Percentiles rank a stretch among this genome's conserved stretches.
phyloP scores from a whole-genome alignment of 768 basidiomycete genomes.

The Phaffia tasmanica region DNA sequence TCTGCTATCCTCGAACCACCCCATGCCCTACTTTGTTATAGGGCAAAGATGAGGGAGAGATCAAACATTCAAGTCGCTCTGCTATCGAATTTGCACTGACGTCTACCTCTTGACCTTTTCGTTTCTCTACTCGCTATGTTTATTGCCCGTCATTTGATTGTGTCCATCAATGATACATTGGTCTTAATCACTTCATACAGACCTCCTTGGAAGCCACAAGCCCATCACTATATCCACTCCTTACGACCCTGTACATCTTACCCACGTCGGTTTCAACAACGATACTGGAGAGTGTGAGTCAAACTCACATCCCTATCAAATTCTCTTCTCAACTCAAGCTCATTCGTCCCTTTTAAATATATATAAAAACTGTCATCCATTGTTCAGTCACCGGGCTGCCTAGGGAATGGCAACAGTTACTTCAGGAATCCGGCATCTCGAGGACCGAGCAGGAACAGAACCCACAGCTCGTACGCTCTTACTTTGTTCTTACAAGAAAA shows the following conservation, averaged over 20 bases:
- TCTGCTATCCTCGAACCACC: not conserved
- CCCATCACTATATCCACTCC: slow-evolving; percentile 79
- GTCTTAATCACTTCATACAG: not conserved
- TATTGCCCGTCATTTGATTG: no score
- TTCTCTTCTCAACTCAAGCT: no score
- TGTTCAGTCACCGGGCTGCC: slow-evolving; percentile 57
- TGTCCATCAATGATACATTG: not conserved
- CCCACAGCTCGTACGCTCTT: slow-evolving; percentile 65
- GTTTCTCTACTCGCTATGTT: not conserved
- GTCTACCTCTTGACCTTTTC: not conserved
- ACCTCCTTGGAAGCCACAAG: slow-evolving; percentile 24
- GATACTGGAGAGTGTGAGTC: slow-evolving; percentile 77
- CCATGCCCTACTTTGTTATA: not conserved
- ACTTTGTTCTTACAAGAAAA: not conserved
- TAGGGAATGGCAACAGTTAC: slow-evolving; percentile 95
- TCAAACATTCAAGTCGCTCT: not conserved
- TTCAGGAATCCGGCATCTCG: slow-evolving; percentile 91
- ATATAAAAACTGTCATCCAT: not conserved
- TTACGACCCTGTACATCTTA: slow-evolving; percentile 97
- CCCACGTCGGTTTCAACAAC: slow-evolving; percentile 97
- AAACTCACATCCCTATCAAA: no score
- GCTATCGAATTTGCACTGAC: not conserved
- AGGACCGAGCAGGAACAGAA: slow-evolving; percentile 92
- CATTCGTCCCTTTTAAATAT: no score
- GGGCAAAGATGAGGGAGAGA: no score